Conservation (phyloP, 2,329 filamentous ascomycete species). For the Sarocladiaceae sp. region DNA sequence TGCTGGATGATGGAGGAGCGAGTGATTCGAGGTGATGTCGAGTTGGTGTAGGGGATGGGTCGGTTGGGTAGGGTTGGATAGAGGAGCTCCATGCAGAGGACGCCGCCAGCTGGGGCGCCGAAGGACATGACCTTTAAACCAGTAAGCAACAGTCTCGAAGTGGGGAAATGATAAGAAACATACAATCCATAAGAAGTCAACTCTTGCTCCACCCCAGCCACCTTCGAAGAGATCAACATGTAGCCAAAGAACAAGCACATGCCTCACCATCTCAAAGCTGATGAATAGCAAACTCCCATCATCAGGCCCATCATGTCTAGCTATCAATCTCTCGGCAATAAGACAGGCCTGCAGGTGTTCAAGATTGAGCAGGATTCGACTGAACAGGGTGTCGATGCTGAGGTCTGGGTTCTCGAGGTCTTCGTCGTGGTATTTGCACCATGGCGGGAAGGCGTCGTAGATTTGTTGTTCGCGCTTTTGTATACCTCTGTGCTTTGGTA, state of each 20-base stretch:
- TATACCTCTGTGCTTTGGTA: not conserved
- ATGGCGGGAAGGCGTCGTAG: constrained; percentile 40
- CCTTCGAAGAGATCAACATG: constrained; percentile 35
- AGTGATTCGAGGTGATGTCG: constrained; percentile 22
- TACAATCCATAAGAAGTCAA: constrained; percentile 39
- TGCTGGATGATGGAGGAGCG: constrained; percentile 45
- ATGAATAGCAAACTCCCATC: constrained; percentile 36
- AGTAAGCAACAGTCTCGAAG: not conserved
- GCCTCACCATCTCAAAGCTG: constrained; percentile 41
- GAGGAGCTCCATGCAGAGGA: constrained; percentile 45
- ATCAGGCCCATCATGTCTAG: constrained; percentile 12
- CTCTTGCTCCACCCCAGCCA: constrained; percentile 9
- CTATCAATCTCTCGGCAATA: constrained; percentile 46
- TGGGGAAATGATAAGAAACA: not conserved
- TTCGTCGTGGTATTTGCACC: constrained; percentile 39
- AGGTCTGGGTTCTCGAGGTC: constrained; percentile 44
- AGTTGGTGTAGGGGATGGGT: constrained; percentile 18
- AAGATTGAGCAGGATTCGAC: constrained; percentile 39
- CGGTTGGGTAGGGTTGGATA: constrained; percentile 26
- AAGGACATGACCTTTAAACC: constrained; percentile 34
- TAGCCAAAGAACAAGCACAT: constrained; percentile 41
- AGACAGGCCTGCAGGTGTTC: constrained; percentile 53
- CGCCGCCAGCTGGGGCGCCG: constrained; percentile 41
- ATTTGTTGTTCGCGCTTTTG: constrained; percentile 31
- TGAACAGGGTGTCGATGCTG: constrained; percentile 33